Evolutionary conservation across 306 rosid genomes (phyloP), one percentile per base, ranked within the genome.

Genomic region (Abrus pulchellus): DNA sequence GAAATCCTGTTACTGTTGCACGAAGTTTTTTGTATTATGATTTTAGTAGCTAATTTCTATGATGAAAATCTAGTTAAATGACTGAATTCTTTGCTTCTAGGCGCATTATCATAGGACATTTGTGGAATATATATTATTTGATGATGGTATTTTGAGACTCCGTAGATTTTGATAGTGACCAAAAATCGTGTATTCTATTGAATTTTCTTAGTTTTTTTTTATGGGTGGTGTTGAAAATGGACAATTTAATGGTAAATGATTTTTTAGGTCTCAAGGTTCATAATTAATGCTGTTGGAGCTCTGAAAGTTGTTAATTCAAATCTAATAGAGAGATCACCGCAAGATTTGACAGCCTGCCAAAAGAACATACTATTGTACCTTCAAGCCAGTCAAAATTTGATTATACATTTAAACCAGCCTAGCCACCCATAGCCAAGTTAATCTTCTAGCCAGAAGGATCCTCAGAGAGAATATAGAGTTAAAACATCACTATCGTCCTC

Each of bases 1-100:
- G 41, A 50, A 50, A n/a, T 29, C 65, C 68, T 76, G 74, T 49
- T 67, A 44, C 45, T 81, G 44, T 47, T 55, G 53, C 71, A 13
- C 34, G 20, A 20, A 20, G 20, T 20, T 20, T 36, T 66, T 48
- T 28, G n/a, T 75, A 13, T 82, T 27, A 48, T 41, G 61, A 49
- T 9, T 38, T 59, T 30, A 34, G 55, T 44, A n/a, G 47, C 6
- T 64, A 65, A 44, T 54, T 52, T 74, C 54, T 55, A 20, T 66
- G 34, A 6, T 32, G 44, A 8, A 41, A 56, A 38, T 67, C 38
- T 29, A 70, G 53, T 82, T 69, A n/a, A 60, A 61, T 82, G 68
- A 69, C 41, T 55, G 7, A 12, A 57, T 40, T 59, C 6, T 61
- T 59, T 60, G 29, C 60, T 69, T 32, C 34, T 28, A 60, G 48